Conservation (phyloP, 768 basidiomycete genomes). For the Dioszegia crocea region DNA sequence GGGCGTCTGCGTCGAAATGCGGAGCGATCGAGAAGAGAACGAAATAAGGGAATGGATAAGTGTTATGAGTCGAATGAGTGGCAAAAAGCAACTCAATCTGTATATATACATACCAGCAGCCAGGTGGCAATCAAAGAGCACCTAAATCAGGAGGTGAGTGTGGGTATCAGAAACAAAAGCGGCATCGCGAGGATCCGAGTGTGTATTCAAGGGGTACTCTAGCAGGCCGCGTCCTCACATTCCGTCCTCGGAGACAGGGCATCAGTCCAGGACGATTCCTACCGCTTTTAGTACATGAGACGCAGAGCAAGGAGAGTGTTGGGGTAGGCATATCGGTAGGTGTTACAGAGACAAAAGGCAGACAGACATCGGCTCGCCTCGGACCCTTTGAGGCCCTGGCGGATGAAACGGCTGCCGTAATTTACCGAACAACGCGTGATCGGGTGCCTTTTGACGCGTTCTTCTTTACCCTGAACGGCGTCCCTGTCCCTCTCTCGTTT, state of each 20-base stretch:
- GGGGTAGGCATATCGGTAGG: neutral
- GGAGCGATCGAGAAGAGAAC: no score
- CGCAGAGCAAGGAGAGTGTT: neutral
- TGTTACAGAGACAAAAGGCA: conserved; percentile 1
- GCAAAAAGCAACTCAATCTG: no score
- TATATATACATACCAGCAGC: neutral
- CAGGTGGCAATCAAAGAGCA: neutral
- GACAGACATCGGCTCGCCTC: neutral
- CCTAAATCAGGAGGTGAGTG: neutral
- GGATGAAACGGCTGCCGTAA: neutral
- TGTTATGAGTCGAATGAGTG: neutral
- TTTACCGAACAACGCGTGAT: neutral
- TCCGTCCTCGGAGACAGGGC: no score
- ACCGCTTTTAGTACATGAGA: conserved; percentile 2
- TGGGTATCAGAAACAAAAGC: conserved; percentile 3
- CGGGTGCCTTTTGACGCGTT: neutral
- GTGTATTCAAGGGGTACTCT: no score
- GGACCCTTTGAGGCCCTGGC: neutral
- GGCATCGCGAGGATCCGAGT: no score
- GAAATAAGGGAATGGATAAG: no score
- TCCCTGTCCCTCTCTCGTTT: no score
- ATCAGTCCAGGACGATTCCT: no score
- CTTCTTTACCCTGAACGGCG: neutral
- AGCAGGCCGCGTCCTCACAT: no score
- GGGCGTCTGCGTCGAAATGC: no score